Evolutionary conservation across 1,284 basidiomycete genomes (phyloP), one percentile per base, ranked within the genome.

Genomic region (Rhizoctonia solani): DNA sequence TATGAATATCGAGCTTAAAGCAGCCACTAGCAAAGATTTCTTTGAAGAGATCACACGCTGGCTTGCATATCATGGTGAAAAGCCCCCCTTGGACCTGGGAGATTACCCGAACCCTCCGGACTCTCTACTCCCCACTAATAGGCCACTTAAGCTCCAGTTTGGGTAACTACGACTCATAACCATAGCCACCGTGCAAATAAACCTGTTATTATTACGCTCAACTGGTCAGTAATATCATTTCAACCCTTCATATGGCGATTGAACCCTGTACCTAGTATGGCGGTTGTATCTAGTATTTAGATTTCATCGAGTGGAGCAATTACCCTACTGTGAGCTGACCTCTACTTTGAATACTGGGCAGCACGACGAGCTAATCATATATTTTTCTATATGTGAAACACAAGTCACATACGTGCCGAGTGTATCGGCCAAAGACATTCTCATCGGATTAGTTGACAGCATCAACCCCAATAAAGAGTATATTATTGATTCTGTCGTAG

Each of bases 291-390:
- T 16, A 3, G 6, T 55, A 21, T 13, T 55, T 6, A n/a, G 2
- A n/a, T 55, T 55, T 23, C 5, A 37, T 21, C 54, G 54, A 23
- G 34, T 39, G 23, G 34, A 21, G 6, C 54, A 55, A 23, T 37
- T 55, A 9, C 54, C 54, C 11, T 55, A 55, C 34, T 55, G 54
- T 55, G 27, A n/a, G n/a, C n/a, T 34, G 54, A 6, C 19, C 19
- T 41, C 13, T 13, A 55, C 23, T 8, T 34, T 23, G 11, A n/a
- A n/a, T n/a, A n/a, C n/a, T n/a, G n/a, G n/a, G n/a, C n/a, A n/a
- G n/a, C n/a, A n/a, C n/a, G n/a, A n/a, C 41, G n/a, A 21, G 13
- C 2, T 39, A 3, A 3, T 16, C 16, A 8, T 16, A 16, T 21
- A 11, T 5, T 55, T 3, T 4, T 16, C 16, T 25, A 23, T 21